Evolutionary conservation across 2,329 filamentous ascomycete species (phyloP), one percentile per base, ranked within the genome.

Genomic region (Parafenestella ontariensis): DNA sequence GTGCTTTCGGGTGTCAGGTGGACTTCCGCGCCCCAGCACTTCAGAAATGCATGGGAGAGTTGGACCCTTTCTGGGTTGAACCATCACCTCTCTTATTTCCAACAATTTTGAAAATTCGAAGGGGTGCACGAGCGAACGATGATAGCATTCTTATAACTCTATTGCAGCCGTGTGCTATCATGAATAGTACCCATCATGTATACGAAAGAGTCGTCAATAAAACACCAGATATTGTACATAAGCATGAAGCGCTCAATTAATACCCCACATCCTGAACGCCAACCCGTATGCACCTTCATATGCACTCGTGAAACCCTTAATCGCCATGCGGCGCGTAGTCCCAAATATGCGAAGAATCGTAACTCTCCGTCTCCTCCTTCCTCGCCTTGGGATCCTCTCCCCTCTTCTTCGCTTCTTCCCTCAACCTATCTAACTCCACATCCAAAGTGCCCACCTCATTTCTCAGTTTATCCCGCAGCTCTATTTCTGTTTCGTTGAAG

Each of bases 281-380:
- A 21, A 23, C 24, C 49, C 46, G 28, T 52, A 23, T 40, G 64
- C 55, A 24, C 49, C 51, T 36, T 64, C 57, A 40, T 50, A 50
- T 44, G 31, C 21, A 40, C 18, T 11, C 21, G 20, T 23, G 37
- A 40, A 24, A n/a, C 13, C 47, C 37, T 37, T 59, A 65, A 28
- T 64, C 49, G 7, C 37, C 43, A 29, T 71, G 61, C 11, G 69
- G 70, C 24, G 70, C 66, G 61, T 74, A 72, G 37, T 76, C 72
- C 73, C 70, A 75, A 24, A 76, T 74, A 36, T 72, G 67, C 20
- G 46, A 59, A 23, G 66, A 70, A 49, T 75, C 71, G 36, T 60
- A 75, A 26, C 54, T 62, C 60, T 76, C 73, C 13, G 66, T 75
- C 57, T 76, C 73, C 43, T 72, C 69, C 23, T 60, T 62, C 33